Conservation (phyloP, 1,284 basidiomycete species). For the Meira nashicola region DNA sequence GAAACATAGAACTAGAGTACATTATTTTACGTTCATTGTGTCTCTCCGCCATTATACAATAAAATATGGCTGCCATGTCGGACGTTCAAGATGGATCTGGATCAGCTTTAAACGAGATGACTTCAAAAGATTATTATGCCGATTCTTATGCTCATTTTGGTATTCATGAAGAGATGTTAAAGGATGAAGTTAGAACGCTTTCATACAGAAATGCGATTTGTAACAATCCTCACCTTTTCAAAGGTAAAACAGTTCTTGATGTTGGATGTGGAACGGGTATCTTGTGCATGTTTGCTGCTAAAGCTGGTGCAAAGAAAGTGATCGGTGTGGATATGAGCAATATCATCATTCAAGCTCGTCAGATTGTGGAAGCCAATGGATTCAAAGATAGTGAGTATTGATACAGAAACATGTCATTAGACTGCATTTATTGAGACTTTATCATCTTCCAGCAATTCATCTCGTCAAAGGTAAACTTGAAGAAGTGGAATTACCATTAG, state of each 20-base stretch:
- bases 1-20: neutral
- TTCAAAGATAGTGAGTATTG: conserved; percentile 67
- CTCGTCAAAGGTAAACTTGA: conserved; percentile 98
- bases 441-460: conserved; percentile 61
- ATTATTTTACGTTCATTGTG: neutral
- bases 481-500: conserved; percentile 62
- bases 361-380: conserved; percentile 92
- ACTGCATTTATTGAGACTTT: neutral
- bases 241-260: conserved; percentile 71
- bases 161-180: conserved; percentile 77
- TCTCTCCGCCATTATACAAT: neutral
- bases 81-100: conserved; percentile 26
- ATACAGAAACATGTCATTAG: neutral
- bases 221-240: conserved; percentile 92
- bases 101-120: conserved; percentile 37
- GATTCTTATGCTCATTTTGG: conserved; percentile 53
- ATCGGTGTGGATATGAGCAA: conserved; percentile 93
- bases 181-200: conserved; percentile 90
- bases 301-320: conserved; percentile 92
- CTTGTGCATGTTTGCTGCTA: conserved; percentile 97
- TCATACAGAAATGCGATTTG: conserved; percentile 92
- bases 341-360: conserved; percentile 97
- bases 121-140: conserved; percentile 50
- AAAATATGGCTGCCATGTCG: neutral
- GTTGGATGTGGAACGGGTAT: conserved; percentile 99